Percentiles rank a stretch among this genome's conserved stretches.
Conservation (phyloP, 768 basidiomycete genomes). For the Tulasnella sp. region DNA sequence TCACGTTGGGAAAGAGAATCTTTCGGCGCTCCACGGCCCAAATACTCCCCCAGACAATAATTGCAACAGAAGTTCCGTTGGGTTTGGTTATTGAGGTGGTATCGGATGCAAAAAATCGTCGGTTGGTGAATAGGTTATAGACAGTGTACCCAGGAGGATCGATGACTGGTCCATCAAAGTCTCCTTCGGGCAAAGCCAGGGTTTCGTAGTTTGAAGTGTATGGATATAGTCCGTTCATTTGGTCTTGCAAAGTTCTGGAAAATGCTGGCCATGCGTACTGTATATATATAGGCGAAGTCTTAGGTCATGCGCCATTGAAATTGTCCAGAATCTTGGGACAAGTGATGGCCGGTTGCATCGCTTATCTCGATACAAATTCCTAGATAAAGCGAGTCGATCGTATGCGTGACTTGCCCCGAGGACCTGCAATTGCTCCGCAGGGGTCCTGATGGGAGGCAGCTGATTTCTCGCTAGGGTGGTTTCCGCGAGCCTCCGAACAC, state of each 20-base stretch:
- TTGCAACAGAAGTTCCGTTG: neutral
- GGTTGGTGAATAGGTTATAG: slow-evolving; percentile 1
- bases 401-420: neutral
- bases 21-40: neutral
- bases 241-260: neutral
- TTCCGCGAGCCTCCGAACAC: neutral
- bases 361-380: neutral
- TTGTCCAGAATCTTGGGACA: neutral
- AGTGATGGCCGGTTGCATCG: neutral
- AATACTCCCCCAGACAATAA: neutral
- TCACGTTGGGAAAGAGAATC: neutral
- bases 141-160: neutral
- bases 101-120: neutral
- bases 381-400: neutral
- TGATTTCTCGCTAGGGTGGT: neutral
- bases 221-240: neutral
- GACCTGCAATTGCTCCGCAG: neutral
- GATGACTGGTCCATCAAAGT: neutral
- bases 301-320: too few species aligned
- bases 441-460: neutral
- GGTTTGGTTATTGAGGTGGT: neutral
- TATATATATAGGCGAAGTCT: too few species aligned
- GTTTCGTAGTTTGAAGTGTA: neutral
- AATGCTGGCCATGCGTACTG: too few species aligned
- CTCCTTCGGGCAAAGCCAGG: neutral